A percentile compares a stretch with the other conserved stretches of the same genome.
Conservation (phyloP, 495 filamentous ascomycete species). For the Umbilicaria muhlenbergii region DNA sequence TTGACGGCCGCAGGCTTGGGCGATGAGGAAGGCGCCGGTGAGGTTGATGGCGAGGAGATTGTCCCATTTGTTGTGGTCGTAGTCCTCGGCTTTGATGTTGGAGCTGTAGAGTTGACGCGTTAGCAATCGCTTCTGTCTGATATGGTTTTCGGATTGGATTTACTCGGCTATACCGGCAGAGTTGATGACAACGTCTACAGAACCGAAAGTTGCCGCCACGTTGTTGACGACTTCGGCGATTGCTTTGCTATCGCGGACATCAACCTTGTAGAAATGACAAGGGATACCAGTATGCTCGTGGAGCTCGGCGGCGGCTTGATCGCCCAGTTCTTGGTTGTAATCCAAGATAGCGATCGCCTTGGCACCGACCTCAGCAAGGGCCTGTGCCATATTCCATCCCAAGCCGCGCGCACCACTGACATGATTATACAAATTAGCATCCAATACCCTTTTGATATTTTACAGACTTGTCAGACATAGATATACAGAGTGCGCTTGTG, state of each 20-base stretch:
- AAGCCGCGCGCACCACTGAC: conserved; percentile 58
- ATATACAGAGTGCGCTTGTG: too few species aligned
- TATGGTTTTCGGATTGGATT: conserved; percentile 11
- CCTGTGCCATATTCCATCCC: conserved; percentile 62
- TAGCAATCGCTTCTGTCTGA: not conserved
- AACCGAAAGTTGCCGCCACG: conserved; percentile 39
- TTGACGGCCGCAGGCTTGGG: conserved; percentile 44
- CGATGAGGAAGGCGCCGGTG: conserved; percentile 51
- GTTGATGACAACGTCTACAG: conserved; percentile 62
- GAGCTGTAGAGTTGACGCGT: conserved; percentile 25
- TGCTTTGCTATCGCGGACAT: conserved; percentile 51
- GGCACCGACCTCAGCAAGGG: conserved; percentile 55
- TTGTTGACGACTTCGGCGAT: conserved; percentile 31
- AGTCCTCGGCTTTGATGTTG: conserved; percentile 45
- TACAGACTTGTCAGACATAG: too few species aligned
- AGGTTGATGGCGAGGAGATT: conserved; percentile 58
- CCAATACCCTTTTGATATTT: too few species aligned
- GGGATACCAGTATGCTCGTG: conserved; percentile 51
- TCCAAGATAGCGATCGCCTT: conserved; percentile 63
- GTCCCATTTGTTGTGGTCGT: conserved; percentile 43
- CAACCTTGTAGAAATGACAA: conserved; percentile 61
- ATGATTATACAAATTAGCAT: not conserved
- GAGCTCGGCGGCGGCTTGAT: conserved; percentile 47
- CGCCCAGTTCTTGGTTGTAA: conserved; percentile 56
- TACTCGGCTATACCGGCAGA: conserved; percentile 74